Percentiles rank a stretch among this genome's conserved stretches.
These are phyloP conservation scores for Gastrodia elata DNA, from an alignment of 106 monocot genomes.

Conservation along the genomic window DNA sequence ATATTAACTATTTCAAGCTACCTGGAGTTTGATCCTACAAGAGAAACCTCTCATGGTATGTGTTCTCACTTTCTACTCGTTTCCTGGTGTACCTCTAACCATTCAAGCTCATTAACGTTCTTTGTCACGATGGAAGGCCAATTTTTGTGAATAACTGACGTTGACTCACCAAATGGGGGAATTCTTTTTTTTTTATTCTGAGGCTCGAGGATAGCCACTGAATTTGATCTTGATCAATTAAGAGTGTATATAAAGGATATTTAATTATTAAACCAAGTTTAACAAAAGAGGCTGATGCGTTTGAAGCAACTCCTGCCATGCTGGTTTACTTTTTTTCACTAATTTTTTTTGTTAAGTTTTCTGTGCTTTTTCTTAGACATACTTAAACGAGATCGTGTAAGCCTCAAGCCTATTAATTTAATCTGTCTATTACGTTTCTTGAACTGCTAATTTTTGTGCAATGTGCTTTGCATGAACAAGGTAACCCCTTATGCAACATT, in stretches of 20 bases:
- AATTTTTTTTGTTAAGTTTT: not conserved
- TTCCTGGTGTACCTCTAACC: too few relatives aligned
- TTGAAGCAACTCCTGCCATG: not conserved
- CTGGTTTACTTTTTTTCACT: not conserved
- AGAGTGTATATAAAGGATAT: not conserved
- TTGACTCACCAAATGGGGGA: not conserved
- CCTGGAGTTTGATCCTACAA: too few relatives aligned
- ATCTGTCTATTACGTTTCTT: too few relatives aligned
- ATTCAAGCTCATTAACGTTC: too few relatives aligned
- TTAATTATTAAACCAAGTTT: not conserved
- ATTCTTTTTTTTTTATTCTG: not conserved
- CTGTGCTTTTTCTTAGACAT: too few relatives aligned
- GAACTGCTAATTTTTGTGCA: not conserved
- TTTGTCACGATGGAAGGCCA: too few relatives aligned
- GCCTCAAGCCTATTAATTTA: too few relatives aligned
- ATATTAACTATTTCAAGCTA: too few relatives aligned
- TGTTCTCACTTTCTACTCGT: too few relatives aligned
- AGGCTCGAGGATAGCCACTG: not conserved
- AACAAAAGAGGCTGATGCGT: not conserved
- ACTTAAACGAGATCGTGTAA: too few relatives aligned
- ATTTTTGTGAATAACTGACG: too few relatives aligned
- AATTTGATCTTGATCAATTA: not conserved
- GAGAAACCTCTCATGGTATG: too few relatives aligned
- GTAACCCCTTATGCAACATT: not conserved
- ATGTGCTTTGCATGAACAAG: not conserved